Base-by-base conservation (phyloP, 2,329 filamentous ascomycete genomes). In the Elsinoe fawcettii region DNA sequence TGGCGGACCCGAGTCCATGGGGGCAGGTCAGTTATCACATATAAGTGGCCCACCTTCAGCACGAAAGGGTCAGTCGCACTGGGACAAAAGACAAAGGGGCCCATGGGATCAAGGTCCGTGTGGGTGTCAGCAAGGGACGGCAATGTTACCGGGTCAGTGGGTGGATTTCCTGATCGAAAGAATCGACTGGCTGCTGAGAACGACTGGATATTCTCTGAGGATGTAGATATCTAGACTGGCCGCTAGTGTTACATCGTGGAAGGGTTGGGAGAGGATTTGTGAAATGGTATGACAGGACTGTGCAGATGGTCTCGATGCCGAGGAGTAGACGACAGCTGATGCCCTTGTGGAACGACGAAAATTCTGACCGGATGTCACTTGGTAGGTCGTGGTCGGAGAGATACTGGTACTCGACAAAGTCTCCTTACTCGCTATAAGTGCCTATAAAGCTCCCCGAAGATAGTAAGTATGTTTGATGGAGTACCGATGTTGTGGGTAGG, bases 231-330 rank as follows among this genome's bases (percentile, higher is more conserved):
- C 32, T 16, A 39, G 32, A 12, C 32, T 23, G 30, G 34, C 6
- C 5, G 32, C 49, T 53, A 53, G 49, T 22, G 49, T 53, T 53
- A 53, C 49, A 53, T 53, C 20, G 49, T 39, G 25, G 32, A 32
- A 22, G 49, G 49, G 49, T 23, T 36, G 49, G 49, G 41, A 36
- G 11, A 27, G 18, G 47, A 51, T 51, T 51, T 51, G 49, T 23
- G 49, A 23, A 36, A 37, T 22, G 25, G 49, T 53, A 36, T 53
- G 49, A 53, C 34, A 34, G 34, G 22, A 11, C 16, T 20, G 18
- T 36, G 25, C 49, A 53, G 30, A 22, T 30, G 34, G 14, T 25
- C 14, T 20, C 32, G 11, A 36, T 30, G 14, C 30, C 32, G 49
- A 53, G 32, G 49, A 30, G 11, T 20, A 25, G 16, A 20, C n/a